phyloP scores from a whole-genome alignment of 2,329 filamentous ascomycete genomes.

The Rachicladosporium sp. region DNA sequence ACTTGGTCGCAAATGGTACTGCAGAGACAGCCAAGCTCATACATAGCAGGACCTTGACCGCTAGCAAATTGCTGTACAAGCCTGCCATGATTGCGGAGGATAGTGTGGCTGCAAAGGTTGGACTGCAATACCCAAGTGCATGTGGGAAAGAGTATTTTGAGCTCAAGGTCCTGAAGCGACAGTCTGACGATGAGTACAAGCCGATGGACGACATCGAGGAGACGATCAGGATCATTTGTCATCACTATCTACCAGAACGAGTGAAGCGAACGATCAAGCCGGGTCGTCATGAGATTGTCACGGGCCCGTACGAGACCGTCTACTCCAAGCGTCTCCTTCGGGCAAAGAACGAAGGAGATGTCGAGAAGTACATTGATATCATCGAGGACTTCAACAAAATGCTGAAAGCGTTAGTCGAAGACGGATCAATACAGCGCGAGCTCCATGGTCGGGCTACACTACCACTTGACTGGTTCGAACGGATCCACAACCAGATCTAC shows the following conservation, averaged over 20 bases:
- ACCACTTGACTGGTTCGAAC: conserved; percentile 55
- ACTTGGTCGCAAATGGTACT: too few species aligned
- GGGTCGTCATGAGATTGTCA: conserved; percentile 33
- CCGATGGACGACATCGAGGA: conserved; percentile 50
- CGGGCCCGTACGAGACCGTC: conserved; percentile 51
- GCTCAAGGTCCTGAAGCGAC: conserved; percentile 52
- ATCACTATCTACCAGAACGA: conserved; percentile 60
- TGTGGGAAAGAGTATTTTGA: conserved; percentile 43
- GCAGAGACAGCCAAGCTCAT: too few species aligned
- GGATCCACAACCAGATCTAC: conserved; percentile 71
- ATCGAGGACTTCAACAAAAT: conserved; percentile 66
- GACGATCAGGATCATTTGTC: conserved; percentile 46
- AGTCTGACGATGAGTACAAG: conserved; percentile 47
- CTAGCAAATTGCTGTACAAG: too few species aligned
- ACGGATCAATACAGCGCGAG: conserved; percentile 60
- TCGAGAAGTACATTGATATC: conserved; percentile 56
- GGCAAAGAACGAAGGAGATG: conserved; percentile 54
- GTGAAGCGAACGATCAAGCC: too few species aligned
- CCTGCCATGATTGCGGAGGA: too few species aligned
- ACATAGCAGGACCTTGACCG: too few species aligned
- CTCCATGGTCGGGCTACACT: conserved; percentile 56
- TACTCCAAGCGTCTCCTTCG: conserved; percentile 66
- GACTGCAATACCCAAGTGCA: conserved; percentile 63
- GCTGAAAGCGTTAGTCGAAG: conserved; percentile 51
- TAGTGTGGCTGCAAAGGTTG: too few species aligned